Evolutionary conservation across 306 rosid genomes (phyloP), one percentile per base, ranked within the genome.

Genomic region (Corylus heterophylla): DNA sequence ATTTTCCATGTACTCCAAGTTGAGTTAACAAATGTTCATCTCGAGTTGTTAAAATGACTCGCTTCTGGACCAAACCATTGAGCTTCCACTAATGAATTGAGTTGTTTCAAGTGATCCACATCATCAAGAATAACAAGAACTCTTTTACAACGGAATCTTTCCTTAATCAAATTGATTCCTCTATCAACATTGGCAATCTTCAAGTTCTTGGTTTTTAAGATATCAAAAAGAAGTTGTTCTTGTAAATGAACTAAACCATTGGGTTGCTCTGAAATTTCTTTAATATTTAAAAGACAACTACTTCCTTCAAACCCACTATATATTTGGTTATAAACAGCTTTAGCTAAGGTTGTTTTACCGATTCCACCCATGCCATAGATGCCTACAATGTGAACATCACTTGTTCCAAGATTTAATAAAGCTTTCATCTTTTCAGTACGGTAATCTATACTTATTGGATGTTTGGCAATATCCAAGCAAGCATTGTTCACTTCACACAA

Each of bases 1-100:
- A 49, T 0, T 79, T 17, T 68, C 18, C 3, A 42, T 76, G 79
- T 20, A 17, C 78, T 54, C 44, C 7, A 1, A 64, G 54, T 4
- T 7, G 18, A 0, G 31, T 71, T 12, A 85, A 76, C 7, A 84
- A 8, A 9, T n/a, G 77, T 0, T 4, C 11, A 50, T 84, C 73
- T 66, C 85, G 67, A 0, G 83, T 82, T 50, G 90, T 87, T 20
- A 80, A 8, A 3, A 87, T 54, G 8, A 84, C 8, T 37, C 83
- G 71, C 80, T 82, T 25, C 86, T 0, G 47, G 0, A 54, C 75
- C 85, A n/a, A 84, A 62, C 81, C 76, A 85, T 0, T 66, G 31
- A 62, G 7, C 8, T 69, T 64, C 76, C 44, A 13, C 61, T 16
- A 78, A 3, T 31, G 75, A 75, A 3, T 54, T 29, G 16, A 48